phyloP scores from a whole-genome alignment of 2,329 filamentous ascomycete genomes.

The Teratosphaeria zuluensis region DNA sequence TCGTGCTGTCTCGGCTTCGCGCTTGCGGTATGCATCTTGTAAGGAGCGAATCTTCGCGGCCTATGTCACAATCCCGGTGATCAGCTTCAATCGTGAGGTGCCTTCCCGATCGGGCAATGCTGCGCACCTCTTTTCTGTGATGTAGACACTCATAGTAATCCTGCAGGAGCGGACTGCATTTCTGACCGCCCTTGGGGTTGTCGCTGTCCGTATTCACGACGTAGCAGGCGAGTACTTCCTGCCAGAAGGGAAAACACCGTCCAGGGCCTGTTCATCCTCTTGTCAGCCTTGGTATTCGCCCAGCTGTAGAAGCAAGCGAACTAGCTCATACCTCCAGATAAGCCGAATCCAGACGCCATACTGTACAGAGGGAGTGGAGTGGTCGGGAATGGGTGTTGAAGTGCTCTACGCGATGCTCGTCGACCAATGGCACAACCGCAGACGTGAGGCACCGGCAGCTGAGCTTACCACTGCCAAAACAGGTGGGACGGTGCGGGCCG shows the following conservation, averaged over 20 bases:
- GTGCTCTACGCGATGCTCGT: not conserved
- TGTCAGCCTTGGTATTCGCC: not conserved
- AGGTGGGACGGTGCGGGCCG: not conserved
- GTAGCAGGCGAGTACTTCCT: slow-evolving; percentile 97
- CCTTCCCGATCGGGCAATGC: not conserved
- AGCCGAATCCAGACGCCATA: slow-evolving; percentile 5
- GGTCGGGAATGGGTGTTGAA: not conserved
- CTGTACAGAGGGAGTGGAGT: not conserved
- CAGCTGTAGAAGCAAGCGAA: not conserved
- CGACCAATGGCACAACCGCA: not conserved
- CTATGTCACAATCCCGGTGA: slow-evolving; percentile 37
- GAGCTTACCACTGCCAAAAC: not conserved
- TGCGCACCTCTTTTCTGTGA: slow-evolving; percentile 90
- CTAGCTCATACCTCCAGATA: slow-evolving; percentile 1
- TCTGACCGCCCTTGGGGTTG: slow-evolving; percentile 71
- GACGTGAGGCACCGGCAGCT: not conserved
- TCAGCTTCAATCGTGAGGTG: not conserved
- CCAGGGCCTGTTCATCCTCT: slow-evolving; percentile 44
- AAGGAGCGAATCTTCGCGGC: slow-evolving; percentile 67
- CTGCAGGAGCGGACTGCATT: slow-evolving; percentile 76
- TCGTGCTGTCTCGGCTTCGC: slow-evolving; percentile 62
- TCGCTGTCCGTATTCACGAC: slow-evolving; percentile 81
- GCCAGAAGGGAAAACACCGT: slow-evolving; percentile 99
- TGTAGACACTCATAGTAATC: slow-evolving; percentile 99
- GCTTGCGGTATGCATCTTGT: slow-evolving; percentile 76